Evolutionary conservation across 345 rosid genomes (phyloP).

Genomic region (Hevea brasiliensis): DNA sequence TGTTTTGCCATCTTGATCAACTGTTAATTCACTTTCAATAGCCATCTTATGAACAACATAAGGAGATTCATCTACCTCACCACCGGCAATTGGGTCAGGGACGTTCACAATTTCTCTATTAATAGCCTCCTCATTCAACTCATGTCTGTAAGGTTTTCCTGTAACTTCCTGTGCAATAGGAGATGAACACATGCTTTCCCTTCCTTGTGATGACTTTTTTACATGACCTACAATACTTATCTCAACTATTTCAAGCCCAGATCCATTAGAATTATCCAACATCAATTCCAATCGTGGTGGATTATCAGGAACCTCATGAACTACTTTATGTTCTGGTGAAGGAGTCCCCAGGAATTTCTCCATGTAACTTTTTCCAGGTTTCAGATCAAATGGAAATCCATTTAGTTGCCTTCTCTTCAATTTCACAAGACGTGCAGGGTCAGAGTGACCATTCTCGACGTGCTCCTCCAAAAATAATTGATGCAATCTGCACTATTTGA

Average conservation of each 20-base stretch:
- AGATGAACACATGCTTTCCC: constrained; percentile 34
- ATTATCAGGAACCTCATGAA: constrained; percentile 49
- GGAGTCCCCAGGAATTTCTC: constrained; percentile 69
- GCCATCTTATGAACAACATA: constrained; percentile 25
- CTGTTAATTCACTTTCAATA: constrained; percentile 38
- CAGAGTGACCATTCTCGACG: constrained; percentile 58
- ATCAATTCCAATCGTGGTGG: constrained; percentile 47
- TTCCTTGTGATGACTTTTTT: constrained; percentile 41
- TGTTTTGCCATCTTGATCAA: constrained; percentile 40
- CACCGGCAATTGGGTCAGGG: constrained; percentile 40
- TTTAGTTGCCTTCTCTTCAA: constrained; percentile 85
- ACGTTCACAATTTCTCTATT: constrained; percentile 45
- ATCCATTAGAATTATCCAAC: constrained; percentile 45
- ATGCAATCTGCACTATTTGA: constrained; percentile 72
- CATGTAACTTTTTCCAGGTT: constrained; percentile 88
- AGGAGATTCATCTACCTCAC: constrained; percentile 38
- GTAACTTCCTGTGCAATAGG: constrained; percentile 34
- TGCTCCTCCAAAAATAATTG: constrained; percentile 89
- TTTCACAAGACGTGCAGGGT: constrained; percentile 83
- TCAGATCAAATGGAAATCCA: constrained; percentile 59
- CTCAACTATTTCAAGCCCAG: constrained; percentile 51
- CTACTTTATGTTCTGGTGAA: constrained; percentile 53
- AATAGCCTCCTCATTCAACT: constrained; percentile 37
- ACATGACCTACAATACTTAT: constrained; percentile 39
- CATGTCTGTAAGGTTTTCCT: constrained; percentile 22